These are phyloP conservation scores for Ustilago hordei DNA, from an alignment of 1,284 basidiomycete genomes.

Conservation along the genomic window DNA sequence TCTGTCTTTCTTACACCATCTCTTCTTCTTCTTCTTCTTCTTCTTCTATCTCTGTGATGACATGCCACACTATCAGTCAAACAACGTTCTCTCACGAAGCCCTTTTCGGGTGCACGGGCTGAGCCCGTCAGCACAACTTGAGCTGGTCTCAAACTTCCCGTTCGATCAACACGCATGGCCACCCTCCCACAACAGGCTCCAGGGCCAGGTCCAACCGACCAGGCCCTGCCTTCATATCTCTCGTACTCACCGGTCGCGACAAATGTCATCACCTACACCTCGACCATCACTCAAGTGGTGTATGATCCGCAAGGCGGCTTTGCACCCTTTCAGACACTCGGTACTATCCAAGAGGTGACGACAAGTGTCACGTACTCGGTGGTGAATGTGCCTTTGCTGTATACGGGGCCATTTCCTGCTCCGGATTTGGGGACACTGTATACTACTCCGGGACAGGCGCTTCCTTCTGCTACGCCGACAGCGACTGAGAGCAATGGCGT, in stretches of 20 bases:
- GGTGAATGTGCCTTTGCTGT: constrained; percentile 56
- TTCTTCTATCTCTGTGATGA: constrained; percentile 12
- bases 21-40: neutral
- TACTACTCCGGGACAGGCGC: constrained; percentile 47
- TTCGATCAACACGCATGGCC: constrained; percentile 24
- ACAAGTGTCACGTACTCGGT: constrained; percentile 49
- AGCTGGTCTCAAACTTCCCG: constrained; percentile 27
- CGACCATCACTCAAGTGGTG: constrained; percentile 43
- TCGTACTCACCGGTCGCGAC: constrained; percentile 57
- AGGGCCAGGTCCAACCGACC: constrained; percentile 59
- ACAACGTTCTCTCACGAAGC: neutral
- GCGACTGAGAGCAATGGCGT: neutral
- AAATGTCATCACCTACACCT: constrained; percentile 31
- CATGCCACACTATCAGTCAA: neutral
- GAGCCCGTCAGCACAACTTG: constrained; percentile 25
- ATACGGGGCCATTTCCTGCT: constrained; percentile 58
- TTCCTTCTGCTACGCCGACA: neutral
- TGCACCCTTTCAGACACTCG: constrained; percentile 45
- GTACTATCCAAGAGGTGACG: constrained; percentile 32
- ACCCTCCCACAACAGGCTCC: constrained; percentile 53
- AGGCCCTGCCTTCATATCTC: constrained; percentile 57
- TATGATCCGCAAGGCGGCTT: constrained; percentile 55
- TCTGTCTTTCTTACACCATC: constrained; percentile 4
- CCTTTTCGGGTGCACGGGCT: constrained; percentile 19
- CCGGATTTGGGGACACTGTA: constrained; percentile 57